Evolutionary conservation across 768 basidiomycete species (phyloP).

Genomic region (Trametes maxima): DNA sequence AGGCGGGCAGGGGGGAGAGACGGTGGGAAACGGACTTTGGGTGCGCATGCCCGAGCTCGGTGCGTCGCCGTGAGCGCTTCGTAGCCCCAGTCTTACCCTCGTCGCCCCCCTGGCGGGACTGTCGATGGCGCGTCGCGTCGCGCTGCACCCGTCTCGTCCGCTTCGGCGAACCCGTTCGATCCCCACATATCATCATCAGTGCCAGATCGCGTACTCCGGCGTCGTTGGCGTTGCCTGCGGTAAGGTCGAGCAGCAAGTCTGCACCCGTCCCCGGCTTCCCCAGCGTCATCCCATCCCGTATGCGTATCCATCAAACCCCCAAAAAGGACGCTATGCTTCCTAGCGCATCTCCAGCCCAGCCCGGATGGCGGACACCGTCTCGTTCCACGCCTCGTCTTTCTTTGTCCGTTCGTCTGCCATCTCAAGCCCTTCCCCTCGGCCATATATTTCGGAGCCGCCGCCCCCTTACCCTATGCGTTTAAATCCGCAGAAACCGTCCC

Average conservation of each 20-base stretch:
- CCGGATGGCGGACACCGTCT: not conserved
- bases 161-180: not conserved
- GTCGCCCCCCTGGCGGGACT: constrained; percentile 1
- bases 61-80: constrained; percentile 20
- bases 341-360: not conserved
- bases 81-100: constrained; percentile 13
- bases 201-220: not conserved
- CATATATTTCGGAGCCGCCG: constrained; percentile 21
- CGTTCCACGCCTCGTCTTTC: not conserved
- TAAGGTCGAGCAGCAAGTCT: not conserved
- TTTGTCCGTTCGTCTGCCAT: not conserved
- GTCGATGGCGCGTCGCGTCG: constrained; percentile 4
- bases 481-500: not conserved
- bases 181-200: not conserved
- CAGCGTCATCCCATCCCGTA: not conserved
- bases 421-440: not conserved
- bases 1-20: not conserved
- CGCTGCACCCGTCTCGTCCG: not conserved
- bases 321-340: constrained; percentile 3
- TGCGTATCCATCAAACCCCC: not conserved
- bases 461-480: not conserved
- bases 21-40: not conserved
- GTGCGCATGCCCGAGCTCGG: constrained; percentile 13
- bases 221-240: not conserved
- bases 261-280: not conserved